Evolutionary conservation across 257 asterid species (phyloP), one percentile per base, ranked within the genome.

Genomic region (Coffea eugenioides): DNA sequence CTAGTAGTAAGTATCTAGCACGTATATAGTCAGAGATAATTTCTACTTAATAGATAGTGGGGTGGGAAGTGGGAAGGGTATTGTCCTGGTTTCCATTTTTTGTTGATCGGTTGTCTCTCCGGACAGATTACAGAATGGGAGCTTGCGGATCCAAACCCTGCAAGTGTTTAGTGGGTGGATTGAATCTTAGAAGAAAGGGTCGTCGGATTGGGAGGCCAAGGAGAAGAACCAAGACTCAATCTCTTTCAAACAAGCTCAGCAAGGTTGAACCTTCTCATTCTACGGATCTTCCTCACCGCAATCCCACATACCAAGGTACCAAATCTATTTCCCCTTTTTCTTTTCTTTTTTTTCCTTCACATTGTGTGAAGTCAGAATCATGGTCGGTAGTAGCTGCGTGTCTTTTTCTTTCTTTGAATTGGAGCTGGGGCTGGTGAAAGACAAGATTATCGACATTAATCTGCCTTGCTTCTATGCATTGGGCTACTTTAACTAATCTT

Each of bases 271-370:
- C 99, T 6, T 91, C 97, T 68, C 80, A 76, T 82, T 85, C 83
- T n/a, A 73, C 81, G 68, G 95, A 92, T 82, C 86, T 84, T 80
- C 87, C 98, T 14, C 87, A 39, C 88, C 87, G 64, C 72, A 95
- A 95, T 85, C 97, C 99, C 67, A 90, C 97, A 0, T 95, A 82
- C 74, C 98, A 93, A 90, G 98, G 98, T 95, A 76, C 56, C 27
- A 49, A 27, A 73, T 52, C 62, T 25, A 0, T 65, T 59, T 59
- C n/a, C 15, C 5, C 43, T 31, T 4, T 62, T 36, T n/a, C n/a
- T 2, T 20, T 14, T 67, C n/a, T 34, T 68, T 57, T 23, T 59
- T 34, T 43, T 18, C 69, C 11, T 41, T 16, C 14, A 4, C n/a
- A 21, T 59, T 75, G 70, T 39, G 3, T 41, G 27, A 14, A 71